Conservation (phyloP, 2,329 filamentous ascomycete genomes). For the Hymenoscyphus repandus region DNA sequence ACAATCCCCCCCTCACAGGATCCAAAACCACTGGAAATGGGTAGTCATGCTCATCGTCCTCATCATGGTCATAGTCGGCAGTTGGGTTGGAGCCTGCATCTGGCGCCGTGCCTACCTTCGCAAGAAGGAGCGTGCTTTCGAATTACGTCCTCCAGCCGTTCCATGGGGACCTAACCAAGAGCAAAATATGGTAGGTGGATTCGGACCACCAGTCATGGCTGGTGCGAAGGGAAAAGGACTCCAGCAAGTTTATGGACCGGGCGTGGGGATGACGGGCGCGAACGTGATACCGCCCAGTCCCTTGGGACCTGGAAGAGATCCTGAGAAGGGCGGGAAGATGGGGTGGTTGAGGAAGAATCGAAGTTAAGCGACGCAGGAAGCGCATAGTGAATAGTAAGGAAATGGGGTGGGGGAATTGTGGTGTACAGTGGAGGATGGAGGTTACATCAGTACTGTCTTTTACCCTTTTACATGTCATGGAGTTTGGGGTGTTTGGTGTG, state of each 20-base stretch:
- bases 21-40: conserved; percentile 70
- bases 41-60: conserved; percentile 76
- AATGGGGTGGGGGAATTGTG: neutral
- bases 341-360: neutral
- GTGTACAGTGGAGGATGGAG: too few species aligned
- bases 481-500: too few species aligned
- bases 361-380: too few species aligned
- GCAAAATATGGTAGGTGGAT: conserved; percentile 26
- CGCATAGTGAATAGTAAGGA: neutral
- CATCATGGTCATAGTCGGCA: conserved; percentile 59
- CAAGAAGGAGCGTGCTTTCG: conserved; percentile 52
- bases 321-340: neutral
- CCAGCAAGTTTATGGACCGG: conserved; percentile 7
- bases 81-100: conserved; percentile 64
- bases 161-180: conserved; percentile 35
- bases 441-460: too few species aligned
- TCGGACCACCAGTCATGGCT: conserved; percentile 17
- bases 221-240: neutral
- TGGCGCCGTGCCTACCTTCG: conserved; percentile 70
- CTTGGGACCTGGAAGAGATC: neutral
- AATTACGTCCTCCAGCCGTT: conserved; percentile 32
- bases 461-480: too few species aligned
- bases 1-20: conserved; percentile 40
- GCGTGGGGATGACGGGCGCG: neutral
- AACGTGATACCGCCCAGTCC: neutral